Base-by-base conservation (phyloP, 192 early-diverging fungal genomes). In the Entrophospora sp. region DNA sequence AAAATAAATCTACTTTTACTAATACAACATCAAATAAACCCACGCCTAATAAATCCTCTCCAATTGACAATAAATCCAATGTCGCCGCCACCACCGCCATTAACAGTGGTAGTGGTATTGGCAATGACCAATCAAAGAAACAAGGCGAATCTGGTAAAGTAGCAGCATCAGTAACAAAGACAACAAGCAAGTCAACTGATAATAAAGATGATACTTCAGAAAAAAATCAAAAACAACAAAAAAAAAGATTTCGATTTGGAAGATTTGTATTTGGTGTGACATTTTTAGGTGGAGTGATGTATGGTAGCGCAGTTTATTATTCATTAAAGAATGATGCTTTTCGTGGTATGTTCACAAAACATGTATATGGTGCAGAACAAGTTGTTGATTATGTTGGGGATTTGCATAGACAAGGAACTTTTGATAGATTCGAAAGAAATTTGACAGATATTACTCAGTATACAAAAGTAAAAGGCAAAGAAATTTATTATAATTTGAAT, bases 331-430 rank as follows among this genome's bases (percentile, higher is more conserved):
- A 86, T 62, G 71, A 76, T 22, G 69, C 76, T n/a, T 87, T 91
- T 68, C 81, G 74, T 27, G 72, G 80, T 34, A 42, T 60, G 31
- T 89, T 89, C 58, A 79, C 77, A 28, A 69, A 74, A 18, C 74
- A 78, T 61, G 77, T 88, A 37, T 86, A 83, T 45, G 82, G 83
- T 8, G 85, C 74, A 42, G 63, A 75, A 34, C 69, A 72, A 52
- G 71, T 81, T 36, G 72, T 83, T 58, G 72, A 77, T 49, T 79
- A 79, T 60, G 75, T 79, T 25, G 71, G 76, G 34, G 72, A 81
- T 61, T 64, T 81, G 30, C 66, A 79, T 22, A 74, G 81, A 77
- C 64, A 66, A 77, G 24, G 74, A 76, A 65, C 51, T 71, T 42
- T 58, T 67, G 14, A 53, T 43, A 27, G 28, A 40, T 3, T 66